Percentiles rank a stretch among this genome's conserved stretches.
Conservation (phyloP, 352 stramenopile species). For the Phytopythium kandeliae region DNA sequence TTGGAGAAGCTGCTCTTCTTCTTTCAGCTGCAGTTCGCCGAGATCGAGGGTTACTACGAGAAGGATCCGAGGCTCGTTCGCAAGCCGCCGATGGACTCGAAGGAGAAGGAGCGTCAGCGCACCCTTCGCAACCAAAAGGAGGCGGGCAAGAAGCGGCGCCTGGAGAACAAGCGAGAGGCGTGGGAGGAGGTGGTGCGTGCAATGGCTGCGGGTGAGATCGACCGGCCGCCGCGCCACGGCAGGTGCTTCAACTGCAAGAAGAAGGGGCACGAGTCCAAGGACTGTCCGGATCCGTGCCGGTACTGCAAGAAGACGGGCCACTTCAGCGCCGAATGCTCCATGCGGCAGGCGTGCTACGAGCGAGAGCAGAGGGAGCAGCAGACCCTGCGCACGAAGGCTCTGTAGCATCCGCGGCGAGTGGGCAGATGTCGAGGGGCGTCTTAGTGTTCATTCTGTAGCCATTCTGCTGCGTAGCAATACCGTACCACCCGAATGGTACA, state of each 20-base stretch:
- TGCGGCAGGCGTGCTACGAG: slow-evolving; percentile 54
- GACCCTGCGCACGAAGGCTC: slow-evolving; percentile 56
- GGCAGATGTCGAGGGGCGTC: too few relatives aligned
- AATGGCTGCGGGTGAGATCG: slow-evolving; percentile 38
- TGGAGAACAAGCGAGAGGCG: slow-evolving; percentile 57
- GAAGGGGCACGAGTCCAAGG: slow-evolving; percentile 67
- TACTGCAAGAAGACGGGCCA: slow-evolving; percentile 76
- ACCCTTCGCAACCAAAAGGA: slow-evolving; percentile 74
- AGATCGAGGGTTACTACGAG: slow-evolving; percentile 64
- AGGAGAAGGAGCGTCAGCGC: slow-evolving; percentile 76
- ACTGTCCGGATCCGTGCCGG: slow-evolving; percentile 66
- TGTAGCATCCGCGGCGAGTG: too few relatives aligned
- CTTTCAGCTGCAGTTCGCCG: slow-evolving; percentile 69
- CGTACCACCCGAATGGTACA: not conserved
- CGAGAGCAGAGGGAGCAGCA: slow-evolving; percentile 44
- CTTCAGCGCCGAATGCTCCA: slow-evolving; percentile 67
- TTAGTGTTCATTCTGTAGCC: not conserved
- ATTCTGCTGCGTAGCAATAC: too few relatives aligned
- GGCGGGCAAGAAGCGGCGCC: slow-evolving; percentile 59
- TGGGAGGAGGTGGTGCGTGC: slow-evolving; percentile 49
- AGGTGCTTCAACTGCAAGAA: slow-evolving; percentile 87
- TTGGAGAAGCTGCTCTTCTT: slow-evolving; percentile 77
- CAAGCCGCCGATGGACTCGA: slow-evolving; percentile 75
- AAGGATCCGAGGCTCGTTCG: slow-evolving; percentile 34
- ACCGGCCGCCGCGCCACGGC: slow-evolving; percentile 37